phyloP scores from a whole-genome alignment of 2,329 filamentous ascomycete species.

The Canariomyces notabilis region DNA sequence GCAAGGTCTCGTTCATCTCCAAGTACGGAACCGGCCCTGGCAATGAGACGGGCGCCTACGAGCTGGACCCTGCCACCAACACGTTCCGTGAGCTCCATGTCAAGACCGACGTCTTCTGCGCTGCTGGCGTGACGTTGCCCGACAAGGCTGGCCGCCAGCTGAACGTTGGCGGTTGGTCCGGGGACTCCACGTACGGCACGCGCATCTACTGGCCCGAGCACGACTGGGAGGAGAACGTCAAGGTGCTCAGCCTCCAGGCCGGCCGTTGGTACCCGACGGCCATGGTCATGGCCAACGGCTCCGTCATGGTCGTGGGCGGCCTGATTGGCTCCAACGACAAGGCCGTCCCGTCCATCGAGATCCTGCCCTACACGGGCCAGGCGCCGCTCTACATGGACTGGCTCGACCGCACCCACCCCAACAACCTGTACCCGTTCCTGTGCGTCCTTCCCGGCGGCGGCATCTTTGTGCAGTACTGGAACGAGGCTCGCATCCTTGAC shows the following conservation, averaged over 20 bases:
- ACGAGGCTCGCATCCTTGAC: constrained; percentile 53
- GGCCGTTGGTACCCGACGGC: constrained; percentile 52
- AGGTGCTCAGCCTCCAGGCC: constrained; percentile 41
- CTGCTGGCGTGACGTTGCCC: constrained; percentile 52
- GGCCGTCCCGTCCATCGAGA: constrained; percentile 47
- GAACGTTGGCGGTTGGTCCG: constrained; percentile 54
- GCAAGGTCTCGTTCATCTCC: constrained; percentile 52
- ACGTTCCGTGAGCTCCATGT: constrained; percentile 50
- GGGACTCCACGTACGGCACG: constrained; percentile 48
- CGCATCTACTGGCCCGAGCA: constrained; percentile 54
- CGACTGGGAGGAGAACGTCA: constrained; percentile 51
- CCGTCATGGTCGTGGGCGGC: constrained; percentile 49
- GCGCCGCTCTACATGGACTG: constrained; percentile 45
- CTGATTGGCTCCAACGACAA: constrained; percentile 48
- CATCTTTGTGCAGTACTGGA: constrained; percentile 55
- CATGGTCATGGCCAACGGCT: constrained; percentile 52
- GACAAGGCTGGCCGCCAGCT: constrained; percentile 55
- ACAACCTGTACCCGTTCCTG: constrained; percentile 57
- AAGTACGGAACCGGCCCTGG: constrained; percentile 50
- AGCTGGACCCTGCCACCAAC: constrained; percentile 45
- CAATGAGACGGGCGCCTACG: constrained; percentile 54
- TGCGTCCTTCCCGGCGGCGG: constrained; percentile 47
- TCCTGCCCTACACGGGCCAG: constrained; percentile 44
- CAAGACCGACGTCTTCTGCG: constrained; percentile 57
- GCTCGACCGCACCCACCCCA: constrained; percentile 49